Percentiles rank a stretch among this genome's conserved stretches.
Conservation (phyloP, 345 rosid genomes). For the Nephelium lappaceum region DNA sequence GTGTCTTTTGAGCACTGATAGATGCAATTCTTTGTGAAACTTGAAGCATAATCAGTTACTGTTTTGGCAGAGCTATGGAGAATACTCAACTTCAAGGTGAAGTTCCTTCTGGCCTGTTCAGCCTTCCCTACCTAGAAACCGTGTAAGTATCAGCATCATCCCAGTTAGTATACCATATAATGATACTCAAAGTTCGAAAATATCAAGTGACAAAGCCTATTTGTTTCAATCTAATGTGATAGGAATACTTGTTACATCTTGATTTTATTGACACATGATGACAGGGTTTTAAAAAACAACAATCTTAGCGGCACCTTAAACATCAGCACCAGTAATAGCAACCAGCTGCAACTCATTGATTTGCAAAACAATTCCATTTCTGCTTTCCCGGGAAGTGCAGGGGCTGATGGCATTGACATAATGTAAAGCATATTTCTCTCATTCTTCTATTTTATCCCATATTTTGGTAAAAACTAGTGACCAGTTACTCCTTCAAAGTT, state of each 20-base stretch:
- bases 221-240: not conserved
- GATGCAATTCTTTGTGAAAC: not conserved
- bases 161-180: not conserved
- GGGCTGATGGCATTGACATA: slow-evolving; percentile 43
- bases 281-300: slow-evolving; percentile 53
- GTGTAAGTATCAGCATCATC: slow-evolving; percentile 50
- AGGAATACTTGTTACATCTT: not conserved
- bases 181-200: not conserved
- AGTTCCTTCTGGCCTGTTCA: slow-evolving; percentile 58
- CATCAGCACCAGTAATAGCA: slow-evolving; percentile 46
- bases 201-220: not conserved
- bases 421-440: slow-evolving; percentile 23
- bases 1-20: not conserved
- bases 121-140: slow-evolving; percentile 54
- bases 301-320: slow-evolving; percentile 50
- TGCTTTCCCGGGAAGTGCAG: slow-evolving; percentile 7
- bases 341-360: slow-evolving; percentile 53
- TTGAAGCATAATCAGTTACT: not conserved
- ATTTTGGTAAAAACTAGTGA: not conserved
- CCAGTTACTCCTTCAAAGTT: not conserved
- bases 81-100: slow-evolving; percentile 47
- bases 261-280: slow-evolving; percentile 1
- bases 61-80: slow-evolving; percentile 52
- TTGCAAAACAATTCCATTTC: slow-evolving; percentile 53
- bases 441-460: not conserved